Conservation (phyloP, 2,329 filamentous ascomycete species). For the Neofusicoccum cordaticola region DNA sequence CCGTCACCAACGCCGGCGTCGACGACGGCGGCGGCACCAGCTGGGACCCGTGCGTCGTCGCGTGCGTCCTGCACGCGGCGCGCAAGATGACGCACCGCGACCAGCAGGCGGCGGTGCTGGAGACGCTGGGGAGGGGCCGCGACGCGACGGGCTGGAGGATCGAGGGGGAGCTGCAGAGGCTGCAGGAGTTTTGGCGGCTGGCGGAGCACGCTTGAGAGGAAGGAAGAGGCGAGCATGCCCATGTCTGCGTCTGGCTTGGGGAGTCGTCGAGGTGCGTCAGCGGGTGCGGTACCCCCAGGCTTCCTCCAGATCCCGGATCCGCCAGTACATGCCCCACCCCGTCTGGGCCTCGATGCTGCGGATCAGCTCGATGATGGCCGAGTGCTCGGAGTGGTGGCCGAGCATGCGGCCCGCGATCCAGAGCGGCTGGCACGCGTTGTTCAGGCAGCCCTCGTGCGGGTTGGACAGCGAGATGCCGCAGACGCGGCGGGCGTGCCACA, state of each 20-base stretch:
- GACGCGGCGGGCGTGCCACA: conserved; percentile 57
- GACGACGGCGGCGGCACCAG: conserved; percentile 30
- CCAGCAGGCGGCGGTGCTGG: conserved; percentile 46
- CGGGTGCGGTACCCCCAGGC: conserved; percentile 29
- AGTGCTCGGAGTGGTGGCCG: conserved; percentile 49
- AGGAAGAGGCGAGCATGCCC: too few relatives aligned
- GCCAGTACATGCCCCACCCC: conserved; percentile 55
- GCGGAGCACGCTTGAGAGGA: conserved; percentile 23
- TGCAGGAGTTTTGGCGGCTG: conserved; percentile 24
- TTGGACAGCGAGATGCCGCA: conserved; percentile 58
- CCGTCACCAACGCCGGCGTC: conserved; percentile 44
- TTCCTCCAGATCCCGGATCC: conserved; percentile 51
- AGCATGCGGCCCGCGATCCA: conserved; percentile 56
- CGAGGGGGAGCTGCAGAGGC: conserved; percentile 19
- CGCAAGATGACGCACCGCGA: conserved; percentile 49
- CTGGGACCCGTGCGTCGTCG: conserved; percentile 51
- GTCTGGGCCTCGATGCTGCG: conserved; percentile 52
- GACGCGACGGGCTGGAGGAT: conserved; percentile 45
- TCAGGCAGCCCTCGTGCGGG: conserved; percentile 54
- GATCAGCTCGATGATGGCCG: conserved; percentile 43
- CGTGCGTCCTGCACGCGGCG: conserved; percentile 47
- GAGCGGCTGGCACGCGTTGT: conserved; percentile 58
- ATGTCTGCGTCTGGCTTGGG: neutral
- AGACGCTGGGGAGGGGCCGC: conserved; percentile 39
- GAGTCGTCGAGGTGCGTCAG: neutral